Percentiles rank a stretch among this genome's conserved stretches.
Evolutionary conservation across 345 rosid species (phyloP).

Genomic region (Sisymbrium irio): DNA sequence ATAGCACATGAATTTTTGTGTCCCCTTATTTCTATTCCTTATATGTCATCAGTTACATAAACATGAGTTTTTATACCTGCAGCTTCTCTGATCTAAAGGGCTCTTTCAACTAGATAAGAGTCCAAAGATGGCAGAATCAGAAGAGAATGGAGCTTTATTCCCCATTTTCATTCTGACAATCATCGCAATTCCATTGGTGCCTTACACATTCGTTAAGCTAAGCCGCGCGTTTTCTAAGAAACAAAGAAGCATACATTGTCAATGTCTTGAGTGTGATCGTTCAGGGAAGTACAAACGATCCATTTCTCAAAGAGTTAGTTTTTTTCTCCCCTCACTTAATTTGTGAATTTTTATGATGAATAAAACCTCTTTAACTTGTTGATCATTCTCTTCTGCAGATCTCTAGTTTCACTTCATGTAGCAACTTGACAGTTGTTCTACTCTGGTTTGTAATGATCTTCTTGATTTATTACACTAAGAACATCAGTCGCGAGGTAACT

Average conservation of each 20-base stretch:
- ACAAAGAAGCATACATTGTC: constrained; percentile 65
- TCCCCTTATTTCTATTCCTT: neutral
- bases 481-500: constrained; percentile 75
- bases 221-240: constrained; percentile 68
- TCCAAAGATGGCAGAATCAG: constrained; percentile 64
- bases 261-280: constrained; percentile 66
- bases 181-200: constrained; percentile 85
- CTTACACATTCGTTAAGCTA: constrained; percentile 68
- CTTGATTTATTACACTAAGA: constrained; percentile 72
- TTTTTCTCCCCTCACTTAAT: neutral
- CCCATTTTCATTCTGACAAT: constrained; percentile 93
- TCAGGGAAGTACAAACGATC: constrained; percentile 89
- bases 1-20: too few relatives aligned
- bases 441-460: constrained; percentile 86
- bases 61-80: neutral
- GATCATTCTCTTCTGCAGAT: constrained; percentile 45
- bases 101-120: constrained; percentile 32
- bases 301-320: constrained; percentile 61
- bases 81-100: constrained; percentile 16
- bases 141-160: constrained; percentile 73
- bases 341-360: too few relatives aligned
- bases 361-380: constrained; percentile 5
- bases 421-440: constrained; percentile 73
- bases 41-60: neutral
- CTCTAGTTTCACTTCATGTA: constrained; percentile 76